Base-by-base conservation (phyloP, 129 eudicot genomes). In the Deinandra increscens region DNA sequence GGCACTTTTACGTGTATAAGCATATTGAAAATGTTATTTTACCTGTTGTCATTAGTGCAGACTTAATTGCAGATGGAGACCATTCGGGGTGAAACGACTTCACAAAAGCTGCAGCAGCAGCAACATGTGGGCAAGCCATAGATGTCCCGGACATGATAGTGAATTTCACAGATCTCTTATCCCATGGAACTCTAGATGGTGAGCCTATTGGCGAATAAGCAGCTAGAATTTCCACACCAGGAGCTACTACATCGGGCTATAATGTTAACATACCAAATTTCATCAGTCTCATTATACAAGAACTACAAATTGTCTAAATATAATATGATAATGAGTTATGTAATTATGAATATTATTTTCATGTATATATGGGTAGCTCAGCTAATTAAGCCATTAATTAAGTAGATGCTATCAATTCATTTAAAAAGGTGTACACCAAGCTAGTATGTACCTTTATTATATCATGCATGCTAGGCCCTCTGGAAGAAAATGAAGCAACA, bases 401-500 rank as follows among this genome's bases (percentile, higher is more conserved):
- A 26, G 1, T 26, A 26, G 31, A 26, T 26, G 31, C 31, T 26
- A 26, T 26, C 3, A 26, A 26, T 26, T 26, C 3, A 1, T 26
- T 26, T 1, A 26, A n/a, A n/a, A n/a, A n/a, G n/a, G n/a, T n/a
- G n/a, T 26, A 26, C 1, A 26, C 3, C 31, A 26, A 26, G 31
- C 31, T 26, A 3, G 31, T 11, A 43, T 14, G 19, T 75, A 83
- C 84, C 82, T 79, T 79, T 11, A 83, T 36, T 18, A 79, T 75
- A 12, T 83, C 78, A 17, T 55, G 71, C 31, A 76, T 6, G 14
- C 71, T 68, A 12, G 84, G 84, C 31, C 86, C 86, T 75, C 17
- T 58, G 31, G 86, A 71, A 14, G 87, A 83, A 68, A 80, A 81
- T 5, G 73, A 37, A 48, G 82, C 86, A 36, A 84, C 78, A 45